Percentiles rank a stretch among this genome's conserved stretches.
These are phyloP conservation scores for Candida ponderosae DNA, from an alignment of 805 yeast species.

Conservation along the genomic window DNA sequence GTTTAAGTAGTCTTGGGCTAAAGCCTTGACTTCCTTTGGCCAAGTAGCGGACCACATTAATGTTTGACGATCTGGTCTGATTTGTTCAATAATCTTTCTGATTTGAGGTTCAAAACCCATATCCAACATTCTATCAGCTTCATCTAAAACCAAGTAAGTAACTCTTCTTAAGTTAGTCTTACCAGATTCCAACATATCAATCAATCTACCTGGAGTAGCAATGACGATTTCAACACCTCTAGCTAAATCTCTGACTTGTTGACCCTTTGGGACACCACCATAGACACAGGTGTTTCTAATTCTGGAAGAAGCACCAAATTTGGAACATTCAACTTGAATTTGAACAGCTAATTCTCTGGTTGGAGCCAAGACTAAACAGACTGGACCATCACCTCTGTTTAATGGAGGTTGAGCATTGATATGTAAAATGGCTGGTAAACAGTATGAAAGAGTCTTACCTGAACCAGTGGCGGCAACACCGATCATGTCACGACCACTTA, in stretches of 20 bases:
- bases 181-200: slow-evolving; percentile 93
- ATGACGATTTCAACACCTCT: slow-evolving; percentile 94
- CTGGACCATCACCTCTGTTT: slow-evolving; percentile 94
- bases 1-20: slow-evolving; percentile 83
- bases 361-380: slow-evolving; percentile 92
- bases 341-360: slow-evolving; percentile 99
- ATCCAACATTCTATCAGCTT: too few relatives aligned
- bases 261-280: slow-evolving; percentile 99
- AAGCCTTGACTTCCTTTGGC: slow-evolving; percentile 96
- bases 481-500: slow-evolving; percentile 96
- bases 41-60: slow-evolving; percentile 99
- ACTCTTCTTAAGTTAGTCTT: slow-evolving; percentile 94
- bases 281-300: slow-evolving; percentile 96
- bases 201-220: slow-evolving; percentile 98
- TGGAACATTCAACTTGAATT: slow-evolving; percentile 92
- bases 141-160: slow-evolving; percentile 92
- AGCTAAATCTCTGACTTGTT: slow-evolving; percentile 90
- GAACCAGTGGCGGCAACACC: slow-evolving; percentile 99
- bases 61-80: slow-evolving; percentile 99
- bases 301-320: slow-evolving; percentile 86
- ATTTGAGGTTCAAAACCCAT: slow-evolving; percentile 99
- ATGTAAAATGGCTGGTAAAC: slow-evolving; percentile 95
- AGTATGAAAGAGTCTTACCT: slow-evolving; percentile 95
- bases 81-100: slow-evolving; percentile 95
- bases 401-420: slow-evolving; percentile 96